Evolutionary conservation across 176 grass and related monocot genomes (phyloP).

Genomic region (Poa pratensis): DNA sequence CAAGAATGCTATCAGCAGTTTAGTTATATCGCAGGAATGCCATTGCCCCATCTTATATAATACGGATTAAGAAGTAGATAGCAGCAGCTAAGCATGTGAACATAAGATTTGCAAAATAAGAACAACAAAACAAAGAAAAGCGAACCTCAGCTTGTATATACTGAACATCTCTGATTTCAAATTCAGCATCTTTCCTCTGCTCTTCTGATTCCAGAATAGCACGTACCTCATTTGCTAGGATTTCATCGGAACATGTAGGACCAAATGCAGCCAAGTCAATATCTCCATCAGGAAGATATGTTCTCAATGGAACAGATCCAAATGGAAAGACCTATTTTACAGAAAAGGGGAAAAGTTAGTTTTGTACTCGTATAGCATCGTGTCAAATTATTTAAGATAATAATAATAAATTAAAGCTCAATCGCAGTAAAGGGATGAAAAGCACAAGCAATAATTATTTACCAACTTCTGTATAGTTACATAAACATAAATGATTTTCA

Average conservation of each 20-base stretch:
- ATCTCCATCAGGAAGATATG: conserved; percentile 98
- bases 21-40: not conserved
- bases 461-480: not conserved
- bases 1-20: conserved; percentile 20
- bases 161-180: conserved; percentile 92
- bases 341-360: conserved; percentile 23
- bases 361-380: not conserved
- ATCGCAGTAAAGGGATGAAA: not conserved
- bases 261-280: conserved; percentile 74
- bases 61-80: conserved; percentile 11
- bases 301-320: conserved; percentile 89
- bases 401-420: not conserved
- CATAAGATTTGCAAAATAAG: conserved; percentile 22
- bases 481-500: not conserved
- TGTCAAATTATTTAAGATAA: not conserved
- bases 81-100: not conserved
- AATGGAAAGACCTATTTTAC: conserved; percentile 67
- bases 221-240: conserved; percentile 61
- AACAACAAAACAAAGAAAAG: conserved; percentile 38
- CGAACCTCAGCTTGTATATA: conserved; percentile 88
- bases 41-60: not conserved
- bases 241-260: conserved; percentile 59
- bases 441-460: conserved; percentile 9
- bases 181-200: conserved; percentile 56
- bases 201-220: conserved; percentile 70